A percentile compares a stretch with the other conserved stretches of the same genome.
Evolutionary conservation across 2,329 filamentous ascomycete genomes (phyloP).

Genomic region (Bipolaris bicolor): DNA sequence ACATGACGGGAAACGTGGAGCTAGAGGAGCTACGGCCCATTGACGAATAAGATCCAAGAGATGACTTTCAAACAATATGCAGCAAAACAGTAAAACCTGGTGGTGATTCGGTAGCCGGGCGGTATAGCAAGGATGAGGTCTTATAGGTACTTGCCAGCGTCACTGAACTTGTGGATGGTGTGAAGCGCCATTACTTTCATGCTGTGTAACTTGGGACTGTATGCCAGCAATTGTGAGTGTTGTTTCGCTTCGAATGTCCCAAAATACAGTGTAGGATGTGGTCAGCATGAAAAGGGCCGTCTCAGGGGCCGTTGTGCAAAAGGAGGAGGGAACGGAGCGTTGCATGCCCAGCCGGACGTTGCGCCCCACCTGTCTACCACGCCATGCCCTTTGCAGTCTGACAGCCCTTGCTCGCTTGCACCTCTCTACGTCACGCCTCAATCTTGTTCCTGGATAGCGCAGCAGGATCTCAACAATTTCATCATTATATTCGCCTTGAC

Average conservation of each 20-base stretch:
- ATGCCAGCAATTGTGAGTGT: background rate
- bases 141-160: conserved; percentile 16
- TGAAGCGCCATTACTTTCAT: background rate
- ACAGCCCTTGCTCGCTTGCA: conserved; percentile 16
- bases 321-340: conserved; percentile 12
- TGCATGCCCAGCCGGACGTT: conserved; percentile 13
- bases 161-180: background rate
- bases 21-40: conserved; percentile 16
- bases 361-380: conserved; percentile 16
- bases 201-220: background rate
- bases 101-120: conserved; percentile 20
- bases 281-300: background rate
- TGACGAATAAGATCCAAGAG: conserved; percentile 25
- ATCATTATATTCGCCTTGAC: conserved; percentile 23
- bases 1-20: conserved; percentile 15
- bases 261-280: background rate
- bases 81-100: conserved; percentile 15
- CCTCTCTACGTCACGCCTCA: conserved; percentile 15
- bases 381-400: conserved; percentile 17
- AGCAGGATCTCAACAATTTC: conserved; percentile 20
- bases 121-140: conserved; percentile 35
- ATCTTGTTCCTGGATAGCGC: conserved; percentile 17
- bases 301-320: conserved; percentile 9
- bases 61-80: conserved; percentile 14
- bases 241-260: background rate